Base-by-base conservation (phyloP, 225 moss, liverwort and hornwort species). In the Bryoerythrophyllum caledonicum region DNA sequence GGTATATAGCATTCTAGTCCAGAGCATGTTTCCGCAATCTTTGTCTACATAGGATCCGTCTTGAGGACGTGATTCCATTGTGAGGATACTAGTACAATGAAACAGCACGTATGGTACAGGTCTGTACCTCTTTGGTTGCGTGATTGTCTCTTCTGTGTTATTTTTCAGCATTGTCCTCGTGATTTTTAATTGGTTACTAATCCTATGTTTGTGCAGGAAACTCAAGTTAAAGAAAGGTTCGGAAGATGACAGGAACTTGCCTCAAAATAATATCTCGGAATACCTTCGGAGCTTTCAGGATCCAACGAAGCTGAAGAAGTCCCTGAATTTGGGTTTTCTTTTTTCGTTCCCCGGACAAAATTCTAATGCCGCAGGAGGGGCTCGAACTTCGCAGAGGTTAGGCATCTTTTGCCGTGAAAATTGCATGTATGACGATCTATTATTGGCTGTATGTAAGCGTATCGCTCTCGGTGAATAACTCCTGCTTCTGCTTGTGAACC, bases 291-390 rank as follows among this genome's bases (percentile, higher is more conserved):
- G 71, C 35, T 82, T 94, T 79, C 78, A 83, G 32, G 89, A 91
- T 77, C 76, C 86, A 60, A 74, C 75, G 54, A 90, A 87, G 68
- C 84, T 78, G 25, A 90, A 81, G 67, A 74, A 73, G 59, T 71
- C 83, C 51, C 77, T 85, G 11, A 70, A 71, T 25, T 81, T 67
- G 3, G 90, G 87, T 41, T 94, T 94, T 71, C 44, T 94, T n/a
- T 94, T 84, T 67, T 97, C 91, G 48, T 83, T 93, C 26, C 79
- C 94, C 7, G 89, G 83, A 61, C 97, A 94, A 67, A 94, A 93
- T 80, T 86, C 79, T 44, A 85, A 63, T 71, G 92, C 87, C 51
- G 88, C 92, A 65, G 92, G 92, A 78, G 85, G 82, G 78, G 67
- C 73, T 74, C 68, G 53, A 56, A 68, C 57, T 68, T 73, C 75